Conservation (phyloP, 2,329 filamentous ascomycete species). For the Microsporum audouinii region DNA sequence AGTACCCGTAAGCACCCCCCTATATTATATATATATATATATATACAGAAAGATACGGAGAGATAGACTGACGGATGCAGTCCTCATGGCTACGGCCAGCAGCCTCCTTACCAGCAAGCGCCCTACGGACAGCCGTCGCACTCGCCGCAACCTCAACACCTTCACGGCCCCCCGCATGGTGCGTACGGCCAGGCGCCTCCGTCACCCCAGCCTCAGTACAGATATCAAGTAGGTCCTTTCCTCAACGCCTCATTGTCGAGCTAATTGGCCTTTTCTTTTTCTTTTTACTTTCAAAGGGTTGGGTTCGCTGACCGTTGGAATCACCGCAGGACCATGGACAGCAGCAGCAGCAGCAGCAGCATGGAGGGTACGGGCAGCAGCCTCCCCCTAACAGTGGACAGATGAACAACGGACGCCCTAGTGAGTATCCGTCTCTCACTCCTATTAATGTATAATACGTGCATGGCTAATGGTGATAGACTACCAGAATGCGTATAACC, state of each 20-base stretch:
- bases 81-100: constrained; percentile 11
- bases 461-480: constrained; percentile 12
- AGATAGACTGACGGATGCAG: neutral
- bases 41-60: neutral
- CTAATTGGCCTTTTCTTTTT: no score
- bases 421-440: constrained; percentile 18
- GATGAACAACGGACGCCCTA: constrained; percentile 32
- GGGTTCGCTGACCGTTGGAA: neutral
- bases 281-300: neutral
- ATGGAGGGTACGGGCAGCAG: neutral
- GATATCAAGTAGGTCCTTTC: constrained; percentile 1
- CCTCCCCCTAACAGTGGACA: constrained; percentile 25
- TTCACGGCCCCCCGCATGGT: constrained; percentile 16
- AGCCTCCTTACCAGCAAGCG: constrained; percentile 24
- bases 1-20: constrained; percentile 27
- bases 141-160: constrained; percentile 27
- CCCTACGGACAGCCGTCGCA: constrained; percentile 35
- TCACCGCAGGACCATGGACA: neutral
- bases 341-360: neutral
- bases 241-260: no score
- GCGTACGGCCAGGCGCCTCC: constrained; percentile 18
- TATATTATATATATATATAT: no score
- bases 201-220: constrained; percentile 15
- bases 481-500: constrained; percentile 34
- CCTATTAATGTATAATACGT: neutral